Evolutionary conservation across 495 filamentous ascomycete species (phyloP).

Genomic region (Penicillium desertorum): DNA sequence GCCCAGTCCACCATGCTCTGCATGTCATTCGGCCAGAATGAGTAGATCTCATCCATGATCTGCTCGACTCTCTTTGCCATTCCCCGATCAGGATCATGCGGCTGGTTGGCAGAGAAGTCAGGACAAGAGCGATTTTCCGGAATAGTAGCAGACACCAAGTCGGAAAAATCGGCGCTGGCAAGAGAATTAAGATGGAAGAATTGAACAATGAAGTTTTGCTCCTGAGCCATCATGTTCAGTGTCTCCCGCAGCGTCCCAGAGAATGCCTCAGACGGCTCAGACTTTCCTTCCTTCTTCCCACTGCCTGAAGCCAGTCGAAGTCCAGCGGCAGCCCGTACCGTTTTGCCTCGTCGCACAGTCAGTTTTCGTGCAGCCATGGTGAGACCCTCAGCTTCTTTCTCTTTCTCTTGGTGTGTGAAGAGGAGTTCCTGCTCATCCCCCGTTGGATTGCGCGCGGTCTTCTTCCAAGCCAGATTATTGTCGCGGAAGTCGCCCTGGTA

Average conservation of each 20-base stretch:
- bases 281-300: constrained; percentile 68
- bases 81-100: constrained; percentile 80
- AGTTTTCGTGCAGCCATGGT: constrained; percentile 81
- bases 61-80: constrained; percentile 75
- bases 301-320: constrained; percentile 42
- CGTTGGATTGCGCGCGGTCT: constrained; percentile 69
- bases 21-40: constrained; percentile 75
- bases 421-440: constrained; percentile 85
- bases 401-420: constrained; percentile 83
- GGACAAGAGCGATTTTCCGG: constrained; percentile 67
- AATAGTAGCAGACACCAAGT: constrained; percentile 62
- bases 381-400: constrained; percentile 66
- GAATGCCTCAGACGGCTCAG: constrained; percentile 81
- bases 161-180: constrained; percentile 74
- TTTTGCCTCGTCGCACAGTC: constrained; percentile 89
- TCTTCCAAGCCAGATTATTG: constrained; percentile 79
- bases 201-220: constrained; percentile 92
- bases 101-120: constrained; percentile 66
- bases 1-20: constrained; percentile 84
- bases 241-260: constrained; percentile 74
- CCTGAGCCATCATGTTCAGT: constrained; percentile 73
- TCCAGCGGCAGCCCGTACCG: constrained; percentile 69
- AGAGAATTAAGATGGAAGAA: constrained; percentile 89
- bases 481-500: constrained; percentile 84
- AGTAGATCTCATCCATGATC: constrained; percentile 84